A percentile compares a stretch with the other conserved stretches of the same genome.
Conservation (phyloP, 2,329 filamentous ascomycete genomes). For the Kalmusia sp. region DNA sequence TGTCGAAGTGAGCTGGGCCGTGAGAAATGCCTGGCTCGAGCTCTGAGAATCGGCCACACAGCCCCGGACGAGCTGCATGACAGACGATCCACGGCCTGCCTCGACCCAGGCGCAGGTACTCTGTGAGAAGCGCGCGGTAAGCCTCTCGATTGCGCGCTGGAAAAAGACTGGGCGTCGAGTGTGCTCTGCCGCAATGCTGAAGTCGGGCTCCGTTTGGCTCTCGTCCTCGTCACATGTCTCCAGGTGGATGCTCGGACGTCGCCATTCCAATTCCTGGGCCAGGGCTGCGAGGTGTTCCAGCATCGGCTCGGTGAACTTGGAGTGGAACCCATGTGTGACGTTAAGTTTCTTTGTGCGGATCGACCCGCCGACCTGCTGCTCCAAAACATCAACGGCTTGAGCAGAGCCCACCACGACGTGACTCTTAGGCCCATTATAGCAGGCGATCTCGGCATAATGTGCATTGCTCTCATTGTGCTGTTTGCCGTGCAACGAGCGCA, state of each 20-base stretch:
- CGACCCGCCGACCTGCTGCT: neutral
- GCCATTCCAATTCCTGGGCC: conserved; percentile 13
- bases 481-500: neutral
- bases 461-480: neutral
- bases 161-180: conserved; percentile 1
- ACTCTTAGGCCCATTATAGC: conserved; percentile 41
- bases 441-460: conserved; percentile 48
- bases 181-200: conserved; percentile 3
- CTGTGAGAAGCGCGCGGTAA: neutral
- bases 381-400: conserved; percentile 38
- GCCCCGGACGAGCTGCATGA: conserved; percentile 10
- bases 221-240: neutral
- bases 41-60: neutral
- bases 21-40: neutral
- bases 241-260: neutral
- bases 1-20: neutral
- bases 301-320: conserved; percentile 36
- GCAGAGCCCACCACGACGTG: conserved; percentile 52
- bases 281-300: conserved; percentile 18
- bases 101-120: conserved; percentile 11
- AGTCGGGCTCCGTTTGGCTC: neutral
- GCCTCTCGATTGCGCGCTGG: neutral
- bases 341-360: conserved; percentile 28
- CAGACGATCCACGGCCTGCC: conserved; percentile 7
- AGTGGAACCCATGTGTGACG: conserved; percentile 40